Evolutionary conservation across 139 green algal genomes (phyloP).

Genomic region (Chlorella vulgaris): DNA sequence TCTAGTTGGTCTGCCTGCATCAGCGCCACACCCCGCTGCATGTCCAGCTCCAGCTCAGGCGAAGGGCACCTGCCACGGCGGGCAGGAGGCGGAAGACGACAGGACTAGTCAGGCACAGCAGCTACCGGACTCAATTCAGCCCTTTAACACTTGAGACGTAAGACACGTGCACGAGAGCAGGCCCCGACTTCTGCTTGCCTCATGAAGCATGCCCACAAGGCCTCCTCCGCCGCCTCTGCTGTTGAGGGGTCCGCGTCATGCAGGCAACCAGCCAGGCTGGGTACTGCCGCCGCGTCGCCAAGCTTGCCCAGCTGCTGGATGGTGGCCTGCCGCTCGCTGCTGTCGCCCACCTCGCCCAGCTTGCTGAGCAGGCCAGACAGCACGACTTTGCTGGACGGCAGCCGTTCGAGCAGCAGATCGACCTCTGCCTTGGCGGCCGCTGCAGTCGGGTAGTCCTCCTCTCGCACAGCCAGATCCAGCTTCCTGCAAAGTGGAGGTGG

Average conservation of each 20-base stretch:
- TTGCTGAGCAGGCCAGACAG: conserved; percentile 24
- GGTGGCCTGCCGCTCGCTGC: no score
- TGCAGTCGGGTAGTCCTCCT: conserved; percentile 19
- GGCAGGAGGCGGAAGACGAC: not conserved
- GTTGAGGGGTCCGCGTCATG: conserved; percentile 33
- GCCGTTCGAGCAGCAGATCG: not conserved
- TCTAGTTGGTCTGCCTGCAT: conserved; percentile 39
- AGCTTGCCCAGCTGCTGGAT: conserved; percentile 37
- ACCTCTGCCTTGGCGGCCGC: conserved; percentile 1
- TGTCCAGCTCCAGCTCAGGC: conserved; percentile 36
- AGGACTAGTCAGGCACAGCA: not conserved
- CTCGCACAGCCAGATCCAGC: conserved; percentile 15
- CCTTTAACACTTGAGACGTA: no score
- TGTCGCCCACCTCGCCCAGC: no score
- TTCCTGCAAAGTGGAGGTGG: not conserved
- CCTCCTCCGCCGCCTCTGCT: conserved; percentile 38
- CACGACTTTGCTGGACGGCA: conserved; percentile 23
- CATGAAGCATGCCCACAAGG: conserved; percentile 67
- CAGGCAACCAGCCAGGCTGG: conserved; percentile 50
- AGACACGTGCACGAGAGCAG: not conserved
- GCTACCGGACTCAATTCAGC: not conserved
- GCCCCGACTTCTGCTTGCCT: not conserved
- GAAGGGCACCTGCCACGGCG: not conserved
- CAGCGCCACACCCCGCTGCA: conserved; percentile 50
- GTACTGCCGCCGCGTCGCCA: conserved; percentile 44